A percentile compares a stretch with the other conserved stretches of the same genome.
Evolutionary conservation across 2,329 filamentous ascomycete species (phyloP).

Genomic region (Colletotrichum sp.): DNA sequence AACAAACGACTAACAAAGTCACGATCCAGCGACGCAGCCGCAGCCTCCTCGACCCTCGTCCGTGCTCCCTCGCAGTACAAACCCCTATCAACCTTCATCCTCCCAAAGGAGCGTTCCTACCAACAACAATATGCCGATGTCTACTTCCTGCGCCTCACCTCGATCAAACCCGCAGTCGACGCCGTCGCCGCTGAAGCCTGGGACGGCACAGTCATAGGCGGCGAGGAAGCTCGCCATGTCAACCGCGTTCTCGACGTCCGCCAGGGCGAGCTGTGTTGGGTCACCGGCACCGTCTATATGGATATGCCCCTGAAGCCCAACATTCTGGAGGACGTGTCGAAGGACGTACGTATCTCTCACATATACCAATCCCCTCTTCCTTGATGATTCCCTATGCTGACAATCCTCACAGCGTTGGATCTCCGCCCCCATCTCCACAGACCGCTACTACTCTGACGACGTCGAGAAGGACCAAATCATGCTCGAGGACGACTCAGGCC

Average conservation of each 20-base stretch:
- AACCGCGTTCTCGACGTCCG: constrained; percentile 93
- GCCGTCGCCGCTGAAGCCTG: constrained; percentile 76
- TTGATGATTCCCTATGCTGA: neutral
- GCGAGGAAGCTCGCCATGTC: constrained; percentile 75
- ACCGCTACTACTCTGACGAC: constrained; percentile 75
- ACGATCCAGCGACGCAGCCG: neutral
- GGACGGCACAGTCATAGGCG: constrained; percentile 78
- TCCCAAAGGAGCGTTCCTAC: constrained; percentile 77
- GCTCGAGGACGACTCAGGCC: constrained; percentile 94
- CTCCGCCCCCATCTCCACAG: constrained; percentile 75
- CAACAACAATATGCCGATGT: constrained; percentile 97
- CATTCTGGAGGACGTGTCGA: constrained; percentile 92
- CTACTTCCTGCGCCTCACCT: constrained; percentile 91
- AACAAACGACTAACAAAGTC: neutral
- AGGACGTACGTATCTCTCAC: constrained; percentile 68
- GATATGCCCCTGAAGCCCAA: constrained; percentile 96
- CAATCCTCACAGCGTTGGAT: constrained; percentile 76
- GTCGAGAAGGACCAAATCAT: constrained; percentile 69
- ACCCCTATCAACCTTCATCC: constrained; percentile 74
- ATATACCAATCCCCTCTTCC: neutral
- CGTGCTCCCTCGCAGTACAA: constrained; percentile 69
- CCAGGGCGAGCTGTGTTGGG: constrained; percentile 95
- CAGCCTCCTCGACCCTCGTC: constrained; percentile 36
- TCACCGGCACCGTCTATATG: constrained; percentile 94
- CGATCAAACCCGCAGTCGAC: constrained; percentile 85